Conservation (phyloP, 768 basidiomycete genomes). For the Glaciozyma martinii region DNA sequence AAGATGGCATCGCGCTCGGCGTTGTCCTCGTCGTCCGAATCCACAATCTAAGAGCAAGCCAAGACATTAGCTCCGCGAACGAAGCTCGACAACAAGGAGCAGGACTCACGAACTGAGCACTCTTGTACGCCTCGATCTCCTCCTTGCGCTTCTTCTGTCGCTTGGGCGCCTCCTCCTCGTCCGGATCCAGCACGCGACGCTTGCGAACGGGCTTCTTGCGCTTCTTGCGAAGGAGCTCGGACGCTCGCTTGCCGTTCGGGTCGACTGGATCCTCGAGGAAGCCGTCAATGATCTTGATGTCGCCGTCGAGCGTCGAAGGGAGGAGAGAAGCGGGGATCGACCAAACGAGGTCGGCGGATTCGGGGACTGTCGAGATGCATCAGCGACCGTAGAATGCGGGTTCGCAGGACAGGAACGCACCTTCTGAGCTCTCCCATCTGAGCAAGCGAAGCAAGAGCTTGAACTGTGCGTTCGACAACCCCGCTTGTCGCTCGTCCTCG, state of each 20-base stretch:
- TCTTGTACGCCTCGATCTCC: constrained; percentile 29
- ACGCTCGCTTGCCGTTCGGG: constrained; percentile 58
- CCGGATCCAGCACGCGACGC: constrained; percentile 1
- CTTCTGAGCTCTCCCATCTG: constrained; percentile 61
- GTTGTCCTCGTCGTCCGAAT: constrained; percentile 32
- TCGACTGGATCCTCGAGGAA: constrained; percentile 75
- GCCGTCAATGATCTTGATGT: constrained; percentile 66
- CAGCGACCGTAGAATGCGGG: neutral
- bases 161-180: constrained; percentile 5
- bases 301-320: constrained; percentile 59
- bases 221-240: constrained; percentile 60
- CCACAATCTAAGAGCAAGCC: constrained; percentile 9
- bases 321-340: constrained; percentile 63
- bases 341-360: constrained; percentile 46
- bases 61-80: too few relatives aligned
- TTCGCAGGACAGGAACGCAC: constrained; percentile 47
- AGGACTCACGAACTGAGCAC: constrained; percentile 29
- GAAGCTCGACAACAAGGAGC: neutral
- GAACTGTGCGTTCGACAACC: constrained; percentile 65
- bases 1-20: constrained; percentile 24
- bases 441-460: constrained; percentile 77
- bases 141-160: constrained; percentile 24
- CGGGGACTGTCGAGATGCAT: constrained; percentile 9
- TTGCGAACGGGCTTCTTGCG: constrained; percentile 40
- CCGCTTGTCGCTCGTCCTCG: constrained; percentile 67